These are phyloP conservation scores for Aspergillus viridinutans DNA, from an alignment of 2,329 filamentous ascomycete genomes.

Conservation along the genomic window DNA sequence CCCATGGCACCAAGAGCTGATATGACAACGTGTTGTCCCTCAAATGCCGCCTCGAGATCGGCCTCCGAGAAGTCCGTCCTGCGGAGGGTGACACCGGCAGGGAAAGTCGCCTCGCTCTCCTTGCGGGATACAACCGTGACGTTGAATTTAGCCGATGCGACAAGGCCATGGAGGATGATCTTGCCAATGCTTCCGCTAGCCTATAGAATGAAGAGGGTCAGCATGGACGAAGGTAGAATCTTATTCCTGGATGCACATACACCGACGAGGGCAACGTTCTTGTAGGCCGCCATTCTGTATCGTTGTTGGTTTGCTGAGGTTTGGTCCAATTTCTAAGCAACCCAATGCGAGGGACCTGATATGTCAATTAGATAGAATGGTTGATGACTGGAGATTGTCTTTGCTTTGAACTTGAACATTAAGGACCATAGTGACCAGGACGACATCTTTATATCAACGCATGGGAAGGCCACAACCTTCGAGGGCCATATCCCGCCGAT, in stretches of 20 bases:
- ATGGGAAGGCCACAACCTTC: too few species aligned
- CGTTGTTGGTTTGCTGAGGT: neutral
- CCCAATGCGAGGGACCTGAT: too few species aligned
- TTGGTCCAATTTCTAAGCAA: neutral
- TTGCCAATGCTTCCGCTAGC: slow-evolving; percentile 22
- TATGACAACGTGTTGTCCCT: slow-evolving; percentile 29
- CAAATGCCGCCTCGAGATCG: slow-evolving; percentile 21
- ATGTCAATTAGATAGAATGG: too few species aligned
- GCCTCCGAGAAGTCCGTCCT: slow-evolving; percentile 22
- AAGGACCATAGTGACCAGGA: too few species aligned
- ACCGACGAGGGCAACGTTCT: slow-evolving; percentile 15
- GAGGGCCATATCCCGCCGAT: too few species aligned
- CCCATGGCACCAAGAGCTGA: slow-evolving; percentile 22
- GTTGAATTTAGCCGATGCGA: slow-evolving; percentile 11
- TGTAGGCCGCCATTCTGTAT: slow-evolving; percentile 7
- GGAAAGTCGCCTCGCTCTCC: slow-evolving; percentile 17
- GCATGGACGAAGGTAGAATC: neutral
- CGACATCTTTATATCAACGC: neutral
- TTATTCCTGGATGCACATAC: slow-evolving; percentile 7
- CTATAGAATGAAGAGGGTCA: slow-evolving; percentile 6
- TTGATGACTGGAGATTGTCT: neutral
- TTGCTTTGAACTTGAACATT: too few species aligned
- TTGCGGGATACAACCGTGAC: slow-evolving; percentile 24
- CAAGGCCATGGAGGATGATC: slow-evolving; percentile 17
- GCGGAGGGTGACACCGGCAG: slow-evolving; percentile 14